Base-by-base conservation (phyloP, 257 asterid species). In the Parsonsia alboflavescens region DNA sequence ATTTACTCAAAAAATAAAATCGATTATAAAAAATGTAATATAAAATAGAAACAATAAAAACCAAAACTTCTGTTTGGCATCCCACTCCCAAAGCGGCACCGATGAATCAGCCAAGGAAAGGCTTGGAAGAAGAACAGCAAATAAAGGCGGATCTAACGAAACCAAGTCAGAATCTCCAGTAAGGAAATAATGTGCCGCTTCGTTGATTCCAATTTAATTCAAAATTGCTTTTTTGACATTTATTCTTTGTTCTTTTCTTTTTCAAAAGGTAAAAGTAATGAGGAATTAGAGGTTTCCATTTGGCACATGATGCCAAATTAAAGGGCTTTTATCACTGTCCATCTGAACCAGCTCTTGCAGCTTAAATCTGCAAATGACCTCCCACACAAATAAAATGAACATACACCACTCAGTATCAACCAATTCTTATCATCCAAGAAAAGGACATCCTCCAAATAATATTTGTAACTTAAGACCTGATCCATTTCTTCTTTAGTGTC, bases 401-500 rank as follows among this genome's bases (percentile, higher is more conserved):
- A 26, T 7, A 17, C 15, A 30, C 69, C 19, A 24, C 79, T 5
- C 45, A 66, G 45, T 53, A 66, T 57, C 21, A 10, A 28, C 58
- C 57, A 13, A 30, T 46, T 58, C 45, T 59, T 61, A 28, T 74
- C 80, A 62, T 49, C 12, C 44, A 46, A 50, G n/a, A 33, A 33
- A 1, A 1, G 73, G 9, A 67, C 58, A 48, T 52, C 13, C 58
- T 71, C 39, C 63, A 50, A 63, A 30, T 67, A 65, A 42, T 56
- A 24, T 71, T 19, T 49, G 9, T 13, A 62, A 44, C 48, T 17
- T 21, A n/a, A n/a, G 19, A 59, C 49, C 17, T 39, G 21, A 67
- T 42, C 21, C 68, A 56, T 22, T 39, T 22, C 39, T 41, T 50
- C 58, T 66, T 86, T 72, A 83, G 72, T 82, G 93, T 70, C 82